These are phyloP conservation scores for Arctium lappa DNA, from an alignment of 129 eudicot species.

Conservation along the genomic window DNA sequence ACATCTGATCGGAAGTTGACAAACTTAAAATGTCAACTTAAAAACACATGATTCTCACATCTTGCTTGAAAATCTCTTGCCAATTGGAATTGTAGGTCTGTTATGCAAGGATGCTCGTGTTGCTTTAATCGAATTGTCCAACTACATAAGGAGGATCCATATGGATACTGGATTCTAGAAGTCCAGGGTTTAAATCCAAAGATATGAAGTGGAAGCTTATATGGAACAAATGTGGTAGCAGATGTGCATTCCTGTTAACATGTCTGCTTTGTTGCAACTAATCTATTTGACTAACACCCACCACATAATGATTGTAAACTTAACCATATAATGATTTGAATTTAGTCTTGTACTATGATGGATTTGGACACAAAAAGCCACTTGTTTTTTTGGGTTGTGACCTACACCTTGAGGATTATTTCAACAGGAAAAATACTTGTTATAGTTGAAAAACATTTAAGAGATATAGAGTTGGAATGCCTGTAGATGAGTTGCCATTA, in stretches of 20 bases:
- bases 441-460: no score
- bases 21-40: no score
- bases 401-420: no score
- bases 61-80: no score
- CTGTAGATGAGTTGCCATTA: neutral
- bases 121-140: no score
- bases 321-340: neutral
- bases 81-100: no score
- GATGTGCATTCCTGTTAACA: neutral
- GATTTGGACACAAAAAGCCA: neutral
- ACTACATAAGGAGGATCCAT: neutral
- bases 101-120: no score
- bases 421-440: no score
- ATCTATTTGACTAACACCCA: neutral
- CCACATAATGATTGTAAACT: neutral
- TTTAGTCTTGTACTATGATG: neutral
- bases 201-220: neutral
- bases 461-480: no score
- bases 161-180: neutral
- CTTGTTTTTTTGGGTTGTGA: no score
- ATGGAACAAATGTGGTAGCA: neutral
- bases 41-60: no score
- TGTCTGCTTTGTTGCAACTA: neutral
- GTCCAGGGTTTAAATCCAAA: neutral
- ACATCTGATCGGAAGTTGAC: no score